Percentiles rank a stretch among this genome's conserved stretches.
These are phyloP conservation scores for Nicotiana paniculata DNA, from an alignment of 257 asterid species.

Conservation along the genomic window DNA sequence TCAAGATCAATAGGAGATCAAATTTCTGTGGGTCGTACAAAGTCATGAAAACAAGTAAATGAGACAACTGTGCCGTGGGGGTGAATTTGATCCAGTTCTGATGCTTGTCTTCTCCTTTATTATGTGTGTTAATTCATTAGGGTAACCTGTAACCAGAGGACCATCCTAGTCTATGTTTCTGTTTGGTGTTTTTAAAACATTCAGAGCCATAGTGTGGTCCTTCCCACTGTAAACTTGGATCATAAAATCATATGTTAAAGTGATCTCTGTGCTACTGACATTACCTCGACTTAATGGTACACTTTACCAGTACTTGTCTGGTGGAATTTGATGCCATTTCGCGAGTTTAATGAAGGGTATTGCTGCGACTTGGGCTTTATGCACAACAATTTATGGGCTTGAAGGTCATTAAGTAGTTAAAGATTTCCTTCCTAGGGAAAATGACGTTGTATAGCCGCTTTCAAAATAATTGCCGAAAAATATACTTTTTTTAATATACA, in stretches of 20 bases:
- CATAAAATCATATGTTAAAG: constrained; percentile 3
- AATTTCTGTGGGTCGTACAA: not conserved
- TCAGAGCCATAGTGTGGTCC: constrained; percentile 27
- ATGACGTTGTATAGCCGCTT: too few species aligned
- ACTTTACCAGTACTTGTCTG: not conserved
- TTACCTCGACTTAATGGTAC: constrained; percentile 8
- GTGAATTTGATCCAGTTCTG: not conserved
- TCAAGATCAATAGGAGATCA: not conserved
- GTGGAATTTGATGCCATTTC: not conserved
- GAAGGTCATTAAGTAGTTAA: too few species aligned
- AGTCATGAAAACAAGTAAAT: not conserved
- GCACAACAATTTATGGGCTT: too few species aligned
- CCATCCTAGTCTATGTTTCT: constrained; percentile 22
- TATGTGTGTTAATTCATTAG: not conserved
- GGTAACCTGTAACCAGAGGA: constrained; percentile 9
- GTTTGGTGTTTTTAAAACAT: not conserved
- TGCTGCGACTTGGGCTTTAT: too few species aligned
- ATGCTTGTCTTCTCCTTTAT: not conserved
- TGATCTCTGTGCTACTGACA: constrained; percentile 4
- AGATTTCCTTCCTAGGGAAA: too few species aligned
- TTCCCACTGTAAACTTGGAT: not conserved
- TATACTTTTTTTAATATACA: too few species aligned
- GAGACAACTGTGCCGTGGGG: not conserved
- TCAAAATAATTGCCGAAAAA: too few species aligned
- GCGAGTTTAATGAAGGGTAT: not conserved